phyloP scores from a whole-genome alignment of 2,329 filamentous ascomycete species.

The Pyricularia sp. region DNA sequence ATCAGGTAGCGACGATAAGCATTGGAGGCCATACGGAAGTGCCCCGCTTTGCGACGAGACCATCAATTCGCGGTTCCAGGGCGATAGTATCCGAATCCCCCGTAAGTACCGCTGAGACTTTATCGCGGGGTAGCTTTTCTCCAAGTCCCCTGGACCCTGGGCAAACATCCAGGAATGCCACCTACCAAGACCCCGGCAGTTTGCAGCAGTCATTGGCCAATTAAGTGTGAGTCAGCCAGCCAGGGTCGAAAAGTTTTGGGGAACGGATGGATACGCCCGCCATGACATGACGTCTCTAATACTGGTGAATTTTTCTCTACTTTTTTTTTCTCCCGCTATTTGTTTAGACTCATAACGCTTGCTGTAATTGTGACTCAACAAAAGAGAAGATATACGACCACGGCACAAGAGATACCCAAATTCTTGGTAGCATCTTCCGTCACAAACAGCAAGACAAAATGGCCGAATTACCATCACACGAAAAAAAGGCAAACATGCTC shows the following conservation, averaged over 20 bases:
- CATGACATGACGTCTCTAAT: neutral
- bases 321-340: neutral
- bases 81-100: neutral
- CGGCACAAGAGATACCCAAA: neutral
- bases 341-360: neutral
- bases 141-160: neutral
- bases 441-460: constrained; percentile 9
- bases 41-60: neutral
- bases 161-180: neutral
- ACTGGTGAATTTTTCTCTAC: neutral
- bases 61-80: neutral
- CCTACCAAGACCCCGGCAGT: neutral
- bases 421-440: neutral
- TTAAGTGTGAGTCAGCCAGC: neutral
- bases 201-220: neutral
- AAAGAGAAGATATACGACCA: neutral
- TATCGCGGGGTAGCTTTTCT: neutral
- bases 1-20: neutral
- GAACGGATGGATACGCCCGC: neutral
- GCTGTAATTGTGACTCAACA: neutral
- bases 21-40: neutral
- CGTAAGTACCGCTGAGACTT: neutral
- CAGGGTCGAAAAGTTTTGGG: neutral
- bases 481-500: constrained; percentile 25
- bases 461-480: constrained; percentile 15